Evolutionary conservation across 805 yeast genomes (phyloP).

Genomic region (Cyberlindnera samutprakarnensis): DNA sequence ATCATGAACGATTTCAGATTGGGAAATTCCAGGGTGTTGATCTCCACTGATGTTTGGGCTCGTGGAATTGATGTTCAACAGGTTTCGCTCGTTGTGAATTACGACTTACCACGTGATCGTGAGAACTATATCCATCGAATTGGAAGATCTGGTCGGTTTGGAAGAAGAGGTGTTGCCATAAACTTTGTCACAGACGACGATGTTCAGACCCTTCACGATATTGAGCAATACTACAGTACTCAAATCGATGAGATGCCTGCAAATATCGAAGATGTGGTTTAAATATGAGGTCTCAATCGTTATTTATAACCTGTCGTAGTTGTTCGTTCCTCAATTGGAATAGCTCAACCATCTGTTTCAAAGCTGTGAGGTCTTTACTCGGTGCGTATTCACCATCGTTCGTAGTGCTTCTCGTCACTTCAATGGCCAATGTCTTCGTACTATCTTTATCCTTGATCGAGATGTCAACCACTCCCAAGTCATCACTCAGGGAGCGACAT

Average conservation of each 20-base stretch:
- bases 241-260: constrained; percentile 76
- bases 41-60: constrained; percentile 96
- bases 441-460: constrained; percentile 17
- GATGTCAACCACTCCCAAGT: constrained; percentile 13
- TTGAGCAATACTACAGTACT: constrained; percentile 67
- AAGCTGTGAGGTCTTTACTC: constrained; percentile 7
- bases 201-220: constrained; percentile 61
- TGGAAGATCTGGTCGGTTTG: constrained; percentile 98
- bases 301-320: constrained; percentile 6
- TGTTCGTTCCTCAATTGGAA: constrained; percentile 17
- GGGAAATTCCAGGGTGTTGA: constrained; percentile 88
- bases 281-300: not conserved
- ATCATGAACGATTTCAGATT: constrained; percentile 94
- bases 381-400: constrained; percentile 6
- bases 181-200: constrained; percentile 86
- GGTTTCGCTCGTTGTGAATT: constrained; percentile 91
- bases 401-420: constrained; percentile 14
- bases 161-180: constrained; percentile 97
- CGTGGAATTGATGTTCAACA: constrained; percentile 99
- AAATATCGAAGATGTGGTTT: constrained; percentile 36
- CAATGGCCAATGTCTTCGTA: constrained; percentile 19
- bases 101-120: constrained; percentile 86
- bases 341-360: constrained; percentile 14
- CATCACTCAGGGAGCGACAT: constrained; percentile 12
- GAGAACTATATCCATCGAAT: constrained; percentile 97